Evolutionary conservation across 2,329 filamentous ascomycete genomes (phyloP).

Genomic region (Nigrospora sphaerica): DNA sequence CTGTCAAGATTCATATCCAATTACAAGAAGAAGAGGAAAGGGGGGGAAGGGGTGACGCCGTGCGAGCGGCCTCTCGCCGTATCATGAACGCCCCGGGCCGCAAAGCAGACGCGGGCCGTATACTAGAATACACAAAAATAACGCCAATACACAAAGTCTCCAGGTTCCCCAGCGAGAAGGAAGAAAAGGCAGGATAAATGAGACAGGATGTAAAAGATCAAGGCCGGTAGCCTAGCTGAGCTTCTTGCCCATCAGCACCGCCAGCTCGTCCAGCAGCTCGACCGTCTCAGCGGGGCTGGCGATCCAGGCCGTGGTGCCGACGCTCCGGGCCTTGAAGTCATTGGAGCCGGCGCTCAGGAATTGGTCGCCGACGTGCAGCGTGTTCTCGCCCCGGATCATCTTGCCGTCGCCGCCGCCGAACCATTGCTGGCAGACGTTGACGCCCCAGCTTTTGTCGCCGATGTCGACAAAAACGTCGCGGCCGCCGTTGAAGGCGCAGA

Average conservation of each 20-base stretch:
- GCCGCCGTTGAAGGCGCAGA: slow-evolving; percentile 97
- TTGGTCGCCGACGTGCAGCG: slow-evolving; percentile 92
- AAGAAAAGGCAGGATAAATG: too few species aligned
- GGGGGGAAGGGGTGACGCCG: too few species aligned
- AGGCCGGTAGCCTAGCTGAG: slow-evolving; percentile 11
- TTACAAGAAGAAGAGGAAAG: too few species aligned
- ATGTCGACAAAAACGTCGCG: slow-evolving; percentile 98
- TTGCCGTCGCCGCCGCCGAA: slow-evolving; percentile 45
- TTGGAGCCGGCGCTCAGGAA: slow-evolving; percentile 93
- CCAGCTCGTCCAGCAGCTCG: slow-evolving; percentile 77
- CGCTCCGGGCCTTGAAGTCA: slow-evolving; percentile 90
- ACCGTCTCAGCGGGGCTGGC: slow-evolving; percentile 89
- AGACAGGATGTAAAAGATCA: too few species aligned
- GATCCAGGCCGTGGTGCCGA: slow-evolving; percentile 95
- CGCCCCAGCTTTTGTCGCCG: slow-evolving; percentile 95
- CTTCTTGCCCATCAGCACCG: slow-evolving; percentile 46
- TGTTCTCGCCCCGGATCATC: slow-evolving; percentile 65
- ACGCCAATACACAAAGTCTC: too few species aligned
- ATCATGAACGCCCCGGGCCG: too few species aligned
- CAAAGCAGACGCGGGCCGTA: too few species aligned
- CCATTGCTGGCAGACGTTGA: slow-evolving; percentile 84
- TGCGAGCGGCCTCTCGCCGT: too few species aligned
- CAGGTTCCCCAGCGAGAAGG: too few species aligned
- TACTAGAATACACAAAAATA: too few species aligned
- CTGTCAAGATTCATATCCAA: too few species aligned